Evolutionary conservation across 2,329 filamentous ascomycete genomes (phyloP).

Genomic region (Laburnicola sp.): DNA sequence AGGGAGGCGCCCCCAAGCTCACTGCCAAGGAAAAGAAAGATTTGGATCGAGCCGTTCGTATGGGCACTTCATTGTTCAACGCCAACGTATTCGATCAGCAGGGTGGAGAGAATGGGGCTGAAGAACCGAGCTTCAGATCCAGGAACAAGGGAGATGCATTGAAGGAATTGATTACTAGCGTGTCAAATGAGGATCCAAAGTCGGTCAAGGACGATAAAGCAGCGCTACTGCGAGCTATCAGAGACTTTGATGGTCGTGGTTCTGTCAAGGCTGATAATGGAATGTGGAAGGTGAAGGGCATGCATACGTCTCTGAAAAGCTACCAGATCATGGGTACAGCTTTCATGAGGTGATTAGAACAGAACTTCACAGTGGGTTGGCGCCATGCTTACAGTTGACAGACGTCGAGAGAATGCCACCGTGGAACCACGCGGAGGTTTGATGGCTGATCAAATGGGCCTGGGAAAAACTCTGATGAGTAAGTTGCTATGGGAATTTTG

Average conservation of each 20-base stretch:
- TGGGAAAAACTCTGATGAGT: conserved; percentile 48
- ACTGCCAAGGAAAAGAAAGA: conserved; percentile 24
- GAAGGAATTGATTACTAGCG: conserved; percentile 45
- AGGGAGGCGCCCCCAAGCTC: conserved; percentile 8
- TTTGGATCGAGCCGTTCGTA: conserved; percentile 19
- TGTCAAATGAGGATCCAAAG: conserved; percentile 43
- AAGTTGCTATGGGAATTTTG: too few relatives aligned
- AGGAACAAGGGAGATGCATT: conserved; percentile 40
- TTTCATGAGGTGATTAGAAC: conserved; percentile 52
- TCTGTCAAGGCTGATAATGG: conserved; percentile 38
- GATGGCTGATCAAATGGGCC: conserved; percentile 49
- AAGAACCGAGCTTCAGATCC: conserved; percentile 29
- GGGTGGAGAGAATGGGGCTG: conserved; percentile 23
- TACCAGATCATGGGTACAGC: conserved; percentile 58
- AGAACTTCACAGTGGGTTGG: background rate
- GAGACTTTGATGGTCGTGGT: conserved; percentile 47
- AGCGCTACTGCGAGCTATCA: conserved; percentile 45
- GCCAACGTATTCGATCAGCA: conserved; percentile 41
- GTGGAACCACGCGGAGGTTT: conserved; percentile 47
- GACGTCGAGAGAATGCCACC: conserved; percentile 50
- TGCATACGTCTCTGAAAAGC: conserved; percentile 51
- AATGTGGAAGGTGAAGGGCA: conserved; percentile 53
- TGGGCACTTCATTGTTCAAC: conserved; percentile 31
- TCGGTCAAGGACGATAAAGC: conserved; percentile 42
- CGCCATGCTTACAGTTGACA: background rate